Percentiles rank a stretch among this genome's conserved stretches.
Evolutionary conservation across 352 stramenopile species (phyloP).

Genomic region (Globisporangium apiculatum): DNA sequence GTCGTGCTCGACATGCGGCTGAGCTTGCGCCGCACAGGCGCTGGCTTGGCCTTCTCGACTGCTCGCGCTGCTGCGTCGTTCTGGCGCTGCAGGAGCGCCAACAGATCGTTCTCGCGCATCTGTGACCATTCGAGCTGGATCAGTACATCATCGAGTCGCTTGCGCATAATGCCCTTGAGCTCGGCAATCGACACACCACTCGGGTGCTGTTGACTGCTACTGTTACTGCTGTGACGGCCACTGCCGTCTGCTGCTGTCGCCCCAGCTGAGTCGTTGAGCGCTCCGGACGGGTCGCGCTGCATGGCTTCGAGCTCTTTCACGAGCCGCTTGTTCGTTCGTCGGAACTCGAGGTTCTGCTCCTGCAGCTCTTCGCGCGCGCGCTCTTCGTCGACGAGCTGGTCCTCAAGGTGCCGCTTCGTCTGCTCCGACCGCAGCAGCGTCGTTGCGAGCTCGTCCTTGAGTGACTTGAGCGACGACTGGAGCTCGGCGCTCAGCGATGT

Average conservation of each 20-base stretch:
- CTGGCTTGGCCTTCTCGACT: conserved; percentile 9
- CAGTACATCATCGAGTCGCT: conserved; percentile 38
- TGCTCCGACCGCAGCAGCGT: conserved; percentile 54
- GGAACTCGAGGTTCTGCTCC: conserved; percentile 68
- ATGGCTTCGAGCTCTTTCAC: conserved; percentile 49
- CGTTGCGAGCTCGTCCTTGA: conserved; percentile 59
- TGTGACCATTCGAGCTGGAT: conserved; percentile 42
- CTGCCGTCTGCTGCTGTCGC: not conserved
- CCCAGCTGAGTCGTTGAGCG: not conserved
- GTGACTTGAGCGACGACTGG: conserved; percentile 43
- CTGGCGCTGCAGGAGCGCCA: conserved; percentile 24
- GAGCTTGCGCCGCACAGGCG: conserved; percentile 31
- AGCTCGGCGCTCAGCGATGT: conserved; percentile 39
- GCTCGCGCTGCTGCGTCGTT: not conserved
- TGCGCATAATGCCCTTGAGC: conserved; percentile 33
- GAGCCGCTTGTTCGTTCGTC: conserved; percentile 67
- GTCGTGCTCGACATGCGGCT: conserved; percentile 64
- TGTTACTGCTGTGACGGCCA: not conserved
- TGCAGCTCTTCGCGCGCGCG: conserved; percentile 59
- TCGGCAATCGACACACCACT: conserved; percentile 13
- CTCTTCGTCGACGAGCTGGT: conserved; percentile 74
- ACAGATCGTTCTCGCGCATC: conserved; percentile 70
- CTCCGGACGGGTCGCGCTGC: conserved; percentile 15
- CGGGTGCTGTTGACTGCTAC: not conserved
- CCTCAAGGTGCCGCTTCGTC: conserved; percentile 68